These are phyloP conservation scores for Lithocarpus polystachyus DNA, from an alignment of 306 rosid genomes.

Conservation along the genomic window DNA sequence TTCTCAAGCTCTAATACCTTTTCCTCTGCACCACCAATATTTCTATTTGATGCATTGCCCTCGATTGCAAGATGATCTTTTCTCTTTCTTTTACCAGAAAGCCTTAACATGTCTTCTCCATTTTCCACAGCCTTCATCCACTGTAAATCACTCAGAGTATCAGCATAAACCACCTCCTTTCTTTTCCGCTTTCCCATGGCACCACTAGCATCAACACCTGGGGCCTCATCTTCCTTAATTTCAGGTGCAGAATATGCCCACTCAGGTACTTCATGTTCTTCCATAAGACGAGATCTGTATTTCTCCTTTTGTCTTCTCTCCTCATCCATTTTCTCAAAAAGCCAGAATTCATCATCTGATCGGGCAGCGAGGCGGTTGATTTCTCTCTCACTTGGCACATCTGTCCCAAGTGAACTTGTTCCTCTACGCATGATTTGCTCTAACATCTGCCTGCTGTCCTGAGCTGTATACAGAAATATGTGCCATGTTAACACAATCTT, in stretches of 20 bases:
- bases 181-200: conserved; percentile 79
- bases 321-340: conserved; percentile 97
- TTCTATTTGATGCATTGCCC: conserved; percentile 40
- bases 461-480: conserved; percentile 62
- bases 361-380: conserved; percentile 98
- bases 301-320: conserved; percentile 95
- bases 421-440: conserved; percentile 99
- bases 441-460: conserved; percentile 95
- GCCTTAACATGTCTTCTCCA: conserved; percentile 65
- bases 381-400: conserved; percentile 98
- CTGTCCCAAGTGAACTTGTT: conserved; percentile 91
- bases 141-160: conserved; percentile 79
- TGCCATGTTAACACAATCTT: background rate
- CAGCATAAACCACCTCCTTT: conserved; percentile 85
- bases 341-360: conserved; percentile 91
- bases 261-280: conserved; percentile 95
- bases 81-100: conserved; percentile 54
- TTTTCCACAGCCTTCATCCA: conserved; percentile 96
- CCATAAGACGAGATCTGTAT: conserved; percentile 90
- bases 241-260: conserved; percentile 81
- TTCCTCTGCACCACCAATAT: conserved; percentile 41
- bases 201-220: conserved; percentile 31
- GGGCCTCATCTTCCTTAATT: conserved; percentile 45
- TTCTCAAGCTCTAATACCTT: conserved; percentile 33
- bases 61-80: conserved; percentile 47